Conservation (phyloP, 73 alveolate genomes). For the Uronychia binucleata region DNA sequence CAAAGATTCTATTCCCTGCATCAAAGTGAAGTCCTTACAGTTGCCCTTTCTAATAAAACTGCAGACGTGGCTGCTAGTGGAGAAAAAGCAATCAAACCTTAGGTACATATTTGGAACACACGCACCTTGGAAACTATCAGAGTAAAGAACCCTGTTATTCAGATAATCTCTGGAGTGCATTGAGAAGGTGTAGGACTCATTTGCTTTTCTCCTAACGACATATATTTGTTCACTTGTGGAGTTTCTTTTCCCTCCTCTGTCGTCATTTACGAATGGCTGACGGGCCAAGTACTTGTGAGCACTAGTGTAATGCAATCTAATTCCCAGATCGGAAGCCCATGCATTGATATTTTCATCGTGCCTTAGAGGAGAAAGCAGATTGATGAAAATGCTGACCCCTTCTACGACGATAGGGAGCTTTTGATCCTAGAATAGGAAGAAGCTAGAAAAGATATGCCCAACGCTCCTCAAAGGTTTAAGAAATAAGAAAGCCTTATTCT, state of each 20-base stretch:
- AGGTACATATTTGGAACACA: conserved; percentile 84
- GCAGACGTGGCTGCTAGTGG: conserved; percentile 69
- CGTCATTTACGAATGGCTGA: conserved; percentile 64
- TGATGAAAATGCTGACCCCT: conserved; percentile 37
- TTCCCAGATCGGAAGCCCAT: background rate
- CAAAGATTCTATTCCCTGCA: conserved; percentile 81
- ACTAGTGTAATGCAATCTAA: conserved; percentile 22
- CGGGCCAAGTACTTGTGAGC: conserved; percentile 33
- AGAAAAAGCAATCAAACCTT: conserved; percentile 68
- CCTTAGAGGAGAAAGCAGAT: conserved; percentile 42
- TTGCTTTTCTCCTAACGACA: conserved; percentile 55
- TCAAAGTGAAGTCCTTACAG: conserved; percentile 70
- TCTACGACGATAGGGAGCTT: conserved; percentile 7
- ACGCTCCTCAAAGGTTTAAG: conserved; percentile 15
- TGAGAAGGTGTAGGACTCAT: conserved; percentile 45
- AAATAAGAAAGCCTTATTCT: background rate
- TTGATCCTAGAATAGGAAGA: conserved; percentile 27
- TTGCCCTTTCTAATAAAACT: conserved; percentile 70
- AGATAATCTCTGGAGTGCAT: conserved; percentile 80
- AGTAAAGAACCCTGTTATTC: background rate
- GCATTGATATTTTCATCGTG: conserved; percentile 8
- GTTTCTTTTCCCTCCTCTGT: conserved; percentile 42
- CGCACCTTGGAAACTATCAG: conserved; percentile 66
- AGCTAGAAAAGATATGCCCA: background rate
- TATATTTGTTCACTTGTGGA: conserved; percentile 61